phyloP scores from a whole-genome alignment of 441 rosid species.

The Gossypium lobatum region DNA sequence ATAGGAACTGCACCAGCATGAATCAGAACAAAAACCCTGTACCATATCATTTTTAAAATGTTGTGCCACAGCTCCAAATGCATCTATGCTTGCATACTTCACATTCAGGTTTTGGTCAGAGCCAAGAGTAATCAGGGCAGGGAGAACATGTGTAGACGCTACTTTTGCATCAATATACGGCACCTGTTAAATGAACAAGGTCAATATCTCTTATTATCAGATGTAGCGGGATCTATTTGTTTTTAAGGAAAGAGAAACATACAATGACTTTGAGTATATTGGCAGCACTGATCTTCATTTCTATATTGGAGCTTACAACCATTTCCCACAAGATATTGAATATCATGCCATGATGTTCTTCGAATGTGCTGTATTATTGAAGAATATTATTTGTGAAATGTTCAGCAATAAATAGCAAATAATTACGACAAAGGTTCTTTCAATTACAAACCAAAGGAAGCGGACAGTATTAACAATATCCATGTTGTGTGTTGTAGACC shows the following conservation, averaged over 20 bases:
- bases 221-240: slow-evolving; percentile 14
- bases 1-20: slow-evolving; percentile 8
- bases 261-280: slow-evolving; percentile 77
- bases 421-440: slow-evolving; percentile 3
- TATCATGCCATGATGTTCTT: slow-evolving; percentile 77
- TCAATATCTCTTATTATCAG: slow-evolving; percentile 2
- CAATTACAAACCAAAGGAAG: slow-evolving; percentile 75
- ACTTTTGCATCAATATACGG: slow-evolving; percentile 77
- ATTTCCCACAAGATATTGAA: slow-evolving; percentile 92
- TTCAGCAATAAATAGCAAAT: slow-evolving; percentile 13
- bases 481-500: slow-evolving; percentile 36
- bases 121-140: slow-evolving; percentile 92
- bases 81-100: slow-evolving; percentile 94
- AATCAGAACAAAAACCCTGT: slow-evolving; percentile 14
- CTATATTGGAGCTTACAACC: slow-evolving; percentile 75
- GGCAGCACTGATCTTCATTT: slow-evolving; percentile 79
- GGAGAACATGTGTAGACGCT: slow-evolving; percentile 78
- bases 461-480: slow-evolving; percentile 80
- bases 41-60: slow-evolving; percentile 94
- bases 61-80: slow-evolving; percentile 94
- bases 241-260: slow-evolving; percentile 30
- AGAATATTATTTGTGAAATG: slow-evolving; percentile 20
- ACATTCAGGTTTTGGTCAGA: slow-evolving; percentile 92
- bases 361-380: slow-evolving; percentile 64
- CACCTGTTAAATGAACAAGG: slow-evolving; percentile 41